Evolutionary conservation across 2,329 filamentous ascomycete species (phyloP).

Genomic region (Teratosphaeria nubilosa): DNA sequence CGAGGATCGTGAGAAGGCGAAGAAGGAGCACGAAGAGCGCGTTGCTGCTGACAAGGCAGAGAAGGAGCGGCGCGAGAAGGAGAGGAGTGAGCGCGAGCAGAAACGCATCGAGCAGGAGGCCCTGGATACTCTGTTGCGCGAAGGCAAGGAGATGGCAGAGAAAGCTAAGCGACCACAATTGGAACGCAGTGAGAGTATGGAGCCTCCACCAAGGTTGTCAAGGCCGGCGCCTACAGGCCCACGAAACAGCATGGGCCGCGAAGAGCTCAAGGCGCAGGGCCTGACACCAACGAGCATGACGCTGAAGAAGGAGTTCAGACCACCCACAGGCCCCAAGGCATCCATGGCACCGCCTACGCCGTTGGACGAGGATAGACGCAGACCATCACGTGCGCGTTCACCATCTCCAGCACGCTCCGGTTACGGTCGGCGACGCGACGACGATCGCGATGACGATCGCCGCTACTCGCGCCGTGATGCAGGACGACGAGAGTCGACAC

Average conservation of each 20-base stretch:
- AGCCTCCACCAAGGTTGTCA: constrained; percentile 28
- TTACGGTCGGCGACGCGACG: constrained; percentile 16
- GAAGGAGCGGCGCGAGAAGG: constrained; percentile 30
- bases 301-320: constrained; percentile 19
- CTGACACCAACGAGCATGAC: constrained; percentile 24
- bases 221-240: constrained; percentile 10
- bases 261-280: constrained; percentile 22
- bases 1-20: constrained; percentile 38
- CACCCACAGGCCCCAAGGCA: not conserved
- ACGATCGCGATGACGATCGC: constrained; percentile 16
- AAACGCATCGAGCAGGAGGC: constrained; percentile 48
- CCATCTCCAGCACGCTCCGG: constrained; percentile 19
- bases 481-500: constrained; percentile 1
- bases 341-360: constrained; percentile 3
- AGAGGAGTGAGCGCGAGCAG: constrained; percentile 35
- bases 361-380: constrained; percentile 11
- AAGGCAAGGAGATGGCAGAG: constrained; percentile 45
- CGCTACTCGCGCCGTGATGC: constrained; percentile 9
- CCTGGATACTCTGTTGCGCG: constrained; percentile 43
- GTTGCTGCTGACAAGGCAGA: constrained; percentile 41
- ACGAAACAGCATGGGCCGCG: constrained; percentile 15
- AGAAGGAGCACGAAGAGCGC: constrained; percentile 40
- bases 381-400: constrained; percentile 14
- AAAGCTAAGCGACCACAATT: constrained; percentile 43
- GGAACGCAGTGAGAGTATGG: constrained; percentile 33